phyloP scores from a whole-genome alignment of 2,329 filamentous ascomycete genomes.

The Chaetomiaceae sp. region DNA sequence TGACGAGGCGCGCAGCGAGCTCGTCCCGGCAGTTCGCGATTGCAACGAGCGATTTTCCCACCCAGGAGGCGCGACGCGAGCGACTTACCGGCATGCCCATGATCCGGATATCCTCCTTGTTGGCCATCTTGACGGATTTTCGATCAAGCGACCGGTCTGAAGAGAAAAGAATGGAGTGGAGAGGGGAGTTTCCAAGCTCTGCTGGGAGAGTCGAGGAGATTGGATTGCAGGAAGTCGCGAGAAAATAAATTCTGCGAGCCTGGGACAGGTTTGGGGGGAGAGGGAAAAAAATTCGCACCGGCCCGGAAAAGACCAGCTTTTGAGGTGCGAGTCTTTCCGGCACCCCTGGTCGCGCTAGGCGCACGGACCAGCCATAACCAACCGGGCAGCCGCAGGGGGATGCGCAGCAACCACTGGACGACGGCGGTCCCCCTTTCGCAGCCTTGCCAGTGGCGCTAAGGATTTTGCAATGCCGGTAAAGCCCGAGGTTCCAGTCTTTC shows the following conservation, averaged over 20 bases:
- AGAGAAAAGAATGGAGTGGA: slow-evolving; percentile 55
- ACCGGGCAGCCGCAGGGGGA: slow-evolving; percentile 8
- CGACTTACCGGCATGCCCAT: slow-evolving; percentile 62
- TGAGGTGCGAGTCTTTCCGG: slow-evolving; percentile 49
- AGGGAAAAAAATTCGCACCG: slow-evolving; percentile 41
- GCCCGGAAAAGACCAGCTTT: slow-evolving; percentile 44
- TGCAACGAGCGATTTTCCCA: slow-evolving; percentile 27
- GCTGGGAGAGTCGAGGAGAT: slow-evolving; percentile 30
- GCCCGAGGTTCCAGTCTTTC: slow-evolving; percentile 22
- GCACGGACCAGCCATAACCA: slow-evolving; percentile 20
- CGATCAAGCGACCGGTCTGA: slow-evolving; percentile 38
- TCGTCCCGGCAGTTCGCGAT: slow-evolving; percentile 13
- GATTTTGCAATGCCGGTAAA: slow-evolving; percentile 24
- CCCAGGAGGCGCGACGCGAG: slow-evolving; percentile 10
- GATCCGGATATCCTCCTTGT: slow-evolving; percentile 48
- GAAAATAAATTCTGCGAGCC: slow-evolving; percentile 40
- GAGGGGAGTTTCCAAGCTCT: slow-evolving; percentile 44
- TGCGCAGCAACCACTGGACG: slow-evolving; percentile 18
- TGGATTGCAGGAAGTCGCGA: slow-evolving; percentile 29
- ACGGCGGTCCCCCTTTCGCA: slow-evolving; percentile 9
- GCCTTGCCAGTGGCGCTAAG: slow-evolving; percentile 19
- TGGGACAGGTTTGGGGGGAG: slow-evolving; percentile 38
- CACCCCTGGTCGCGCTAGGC: slow-evolving; percentile 20
- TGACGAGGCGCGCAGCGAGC: slow-evolving; percentile 1
- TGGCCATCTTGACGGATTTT: slow-evolving; percentile 39